A percentile compares a stretch with the other conserved stretches of the same genome.
These are phyloP conservation scores for Penicillium mononematosum DNA, from an alignment of 495 filamentous ascomycete genomes.

Conservation along the genomic window DNA sequence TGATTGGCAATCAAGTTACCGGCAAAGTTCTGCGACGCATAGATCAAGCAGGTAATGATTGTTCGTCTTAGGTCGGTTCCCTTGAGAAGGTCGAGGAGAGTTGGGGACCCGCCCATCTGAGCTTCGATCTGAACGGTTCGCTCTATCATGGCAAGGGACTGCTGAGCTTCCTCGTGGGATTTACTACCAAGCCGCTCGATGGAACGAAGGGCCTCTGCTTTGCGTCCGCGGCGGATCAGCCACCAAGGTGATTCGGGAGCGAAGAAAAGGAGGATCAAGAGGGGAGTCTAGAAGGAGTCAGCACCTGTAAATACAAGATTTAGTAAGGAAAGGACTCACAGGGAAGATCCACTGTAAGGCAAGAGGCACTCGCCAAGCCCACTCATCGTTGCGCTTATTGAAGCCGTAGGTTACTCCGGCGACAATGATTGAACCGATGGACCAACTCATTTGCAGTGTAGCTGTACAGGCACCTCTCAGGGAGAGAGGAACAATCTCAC, in stretches of 20 bases:
- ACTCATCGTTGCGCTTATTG: slow-evolving; percentile 49
- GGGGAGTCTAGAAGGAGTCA: slow-evolving; percentile 41
- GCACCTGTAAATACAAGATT: not conserved
- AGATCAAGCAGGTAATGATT: slow-evolving; percentile 62
- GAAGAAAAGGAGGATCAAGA: slow-evolving; percentile 62
- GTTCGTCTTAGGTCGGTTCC: slow-evolving; percentile 66
- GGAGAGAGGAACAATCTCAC: slow-evolving; percentile 64
- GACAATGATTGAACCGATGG: slow-evolving; percentile 65
- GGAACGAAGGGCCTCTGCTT: slow-evolving; percentile 60
- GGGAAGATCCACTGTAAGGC: slow-evolving; percentile 79
- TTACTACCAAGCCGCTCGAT: slow-evolving; percentile 60
- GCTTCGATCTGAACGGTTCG: slow-evolving; percentile 67
- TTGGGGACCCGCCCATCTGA: slow-evolving; percentile 54
- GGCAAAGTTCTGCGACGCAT: slow-evolving; percentile 40
- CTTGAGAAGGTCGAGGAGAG: slow-evolving; percentile 65
- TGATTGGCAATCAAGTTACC: slow-evolving; percentile 33
- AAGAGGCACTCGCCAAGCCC: slow-evolving; percentile 60
- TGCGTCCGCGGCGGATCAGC: slow-evolving; percentile 51
- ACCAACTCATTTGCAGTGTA: slow-evolving; percentile 74
- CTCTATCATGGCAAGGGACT: slow-evolving; percentile 72
- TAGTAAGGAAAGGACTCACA: slow-evolving; percentile 9
- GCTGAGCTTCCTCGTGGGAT: slow-evolving; percentile 55
- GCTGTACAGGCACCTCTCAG: slow-evolving; percentile 65
- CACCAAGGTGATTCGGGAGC: slow-evolving; percentile 71
- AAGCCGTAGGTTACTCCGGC: slow-evolving; percentile 63